Base-by-base conservation (phyloP, 2,329 filamentous ascomycete genomes). In the Whalleya microplaca region DNA sequence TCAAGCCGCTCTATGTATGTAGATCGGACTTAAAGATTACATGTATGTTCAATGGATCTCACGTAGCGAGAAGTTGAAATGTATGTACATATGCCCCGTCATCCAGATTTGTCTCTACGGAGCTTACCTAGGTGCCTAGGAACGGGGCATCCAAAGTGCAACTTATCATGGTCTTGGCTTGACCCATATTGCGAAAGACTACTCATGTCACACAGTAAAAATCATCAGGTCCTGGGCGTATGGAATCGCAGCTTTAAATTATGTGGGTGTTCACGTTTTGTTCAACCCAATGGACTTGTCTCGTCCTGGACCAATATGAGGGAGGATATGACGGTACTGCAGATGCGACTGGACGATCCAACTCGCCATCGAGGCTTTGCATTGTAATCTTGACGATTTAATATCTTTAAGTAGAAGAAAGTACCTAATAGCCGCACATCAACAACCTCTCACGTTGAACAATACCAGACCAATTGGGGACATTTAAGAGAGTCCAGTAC, bases 201-300 rank as follows among this genome's bases (percentile, higher is more conserved):
- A 23, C 45, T 62, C 56, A 62, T 44, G 51, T 62, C 21, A 41
- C 41, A 62, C 59, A 55, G 44, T 42, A 32, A 47, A 53, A 32
- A 20, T 51, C 51, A 37, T 42, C 50, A 45, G 23, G 42, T 27
- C 23, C 42, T 43, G 40, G n/a, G 37, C 45, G 43, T 55, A 19
- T 16, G 52, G 53, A 42, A 47, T 59, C 49, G 49, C 46, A 21
- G 19, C 43, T 52, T 32, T 21, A 45, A 45, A 37, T 21, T 49
- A 56, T 51, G 43, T 23, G n/a, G n/a, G 45, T 37, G 41, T 29
- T 41, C 9, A 18, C 20, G 32, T 43, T 16, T 32, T 10, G 12
- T 48, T 53, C 20, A 47, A 44, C 46, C 48, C 52, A 44, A 50
- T 37, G 42, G 32, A 29, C 32, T 52, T 32, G 27, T 48, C 40